Base-by-base conservation (phyloP, 164 flowering plant genomes). In the Hamamelis virginiana region DNA sequence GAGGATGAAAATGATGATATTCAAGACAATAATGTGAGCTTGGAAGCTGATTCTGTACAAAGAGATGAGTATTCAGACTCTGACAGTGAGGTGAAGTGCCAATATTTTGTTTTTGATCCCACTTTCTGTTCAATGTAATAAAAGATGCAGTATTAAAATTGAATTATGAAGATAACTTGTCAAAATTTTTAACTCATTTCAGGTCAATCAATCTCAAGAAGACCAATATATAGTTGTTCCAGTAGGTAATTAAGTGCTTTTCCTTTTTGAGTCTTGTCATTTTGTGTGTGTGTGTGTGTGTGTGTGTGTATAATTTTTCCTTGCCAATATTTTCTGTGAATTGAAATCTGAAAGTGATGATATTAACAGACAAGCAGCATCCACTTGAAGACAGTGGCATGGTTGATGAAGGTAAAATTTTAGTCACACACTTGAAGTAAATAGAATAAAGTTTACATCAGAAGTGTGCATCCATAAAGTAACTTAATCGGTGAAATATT, bases 1-100 rank as follows among this genome's bases (percentile, higher is more conserved):
- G 97, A 90, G 83, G 94, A 89, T 74, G 98, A 94, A 72, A 89
- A 86, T 73, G 87, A 89, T 46, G 88, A 75, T 57, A 67, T 70
- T 55, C 80, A 84, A 67, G 90, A 84, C 51, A 91, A 85, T 67
- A 86, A 78, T 22, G 85, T 80, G 64, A 87, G 90, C 80, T 77
- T 92, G 77, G 94, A 89, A 60, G 90, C 67, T 56, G 96, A 88
- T 77, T 89, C 97, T 72, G 70, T 68, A 28, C 76, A 81, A 67
- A 66, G 60, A 60, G 89, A 78, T 59, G 89, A 79, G 47, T 72
- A 78, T 60, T 85, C 87, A 26, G 86, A 82, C 14, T 78, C 97
- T 73, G 98, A 86, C 47, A 83, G 85, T 67, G 96, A 89, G 94
- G 98, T 92, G 59, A 81, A 60, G n/a, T 55, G 51, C 48, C 57